phyloP scores from a whole-genome alignment of 2,329 filamentous ascomycete species.

The Pestalotiopsis sp. region DNA sequence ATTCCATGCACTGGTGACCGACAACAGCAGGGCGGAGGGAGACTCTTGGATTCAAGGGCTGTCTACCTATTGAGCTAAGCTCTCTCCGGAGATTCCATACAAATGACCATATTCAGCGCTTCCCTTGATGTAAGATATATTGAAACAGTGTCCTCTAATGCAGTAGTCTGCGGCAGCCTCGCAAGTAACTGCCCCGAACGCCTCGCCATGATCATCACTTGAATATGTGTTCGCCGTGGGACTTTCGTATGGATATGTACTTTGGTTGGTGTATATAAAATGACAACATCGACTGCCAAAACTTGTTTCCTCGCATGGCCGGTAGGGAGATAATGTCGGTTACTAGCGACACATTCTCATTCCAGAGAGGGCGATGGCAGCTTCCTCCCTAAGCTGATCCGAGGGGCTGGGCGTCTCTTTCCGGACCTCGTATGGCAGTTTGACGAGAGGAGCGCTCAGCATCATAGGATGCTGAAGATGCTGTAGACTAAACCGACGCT shows the following conservation, averaged over 20 bases:
- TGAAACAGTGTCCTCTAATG: background rate
- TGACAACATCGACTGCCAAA: too few species aligned
- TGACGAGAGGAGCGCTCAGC: conserved; percentile 26
- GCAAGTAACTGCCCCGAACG: background rate
- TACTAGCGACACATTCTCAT: conserved; percentile 7
- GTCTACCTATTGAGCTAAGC: too few species aligned
- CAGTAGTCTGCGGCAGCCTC: background rate
- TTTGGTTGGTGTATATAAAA: background rate
- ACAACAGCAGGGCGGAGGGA: too few species aligned
- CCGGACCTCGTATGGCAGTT: conserved; percentile 21
- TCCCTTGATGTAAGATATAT: background rate
- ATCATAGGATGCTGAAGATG: conserved; percentile 27
- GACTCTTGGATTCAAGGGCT: too few species aligned
- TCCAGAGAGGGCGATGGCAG: conserved; percentile 15
- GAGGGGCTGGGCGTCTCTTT: conserved; percentile 31
- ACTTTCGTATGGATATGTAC: background rate
- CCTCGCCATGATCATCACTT: background rate
- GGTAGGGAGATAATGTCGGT: background rate
- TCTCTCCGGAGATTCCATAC: too few species aligned
- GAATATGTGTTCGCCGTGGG: background rate
- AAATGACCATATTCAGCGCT: too few species aligned
- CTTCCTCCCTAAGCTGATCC: conserved; percentile 27
- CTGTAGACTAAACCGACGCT: conserved; percentile 19
- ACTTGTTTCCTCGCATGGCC: too few species aligned
- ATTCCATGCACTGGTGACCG: too few species aligned